Base-by-base conservation (phyloP, 2,329 filamentous ascomycete species). In the Penicillium thymicola region DNA sequence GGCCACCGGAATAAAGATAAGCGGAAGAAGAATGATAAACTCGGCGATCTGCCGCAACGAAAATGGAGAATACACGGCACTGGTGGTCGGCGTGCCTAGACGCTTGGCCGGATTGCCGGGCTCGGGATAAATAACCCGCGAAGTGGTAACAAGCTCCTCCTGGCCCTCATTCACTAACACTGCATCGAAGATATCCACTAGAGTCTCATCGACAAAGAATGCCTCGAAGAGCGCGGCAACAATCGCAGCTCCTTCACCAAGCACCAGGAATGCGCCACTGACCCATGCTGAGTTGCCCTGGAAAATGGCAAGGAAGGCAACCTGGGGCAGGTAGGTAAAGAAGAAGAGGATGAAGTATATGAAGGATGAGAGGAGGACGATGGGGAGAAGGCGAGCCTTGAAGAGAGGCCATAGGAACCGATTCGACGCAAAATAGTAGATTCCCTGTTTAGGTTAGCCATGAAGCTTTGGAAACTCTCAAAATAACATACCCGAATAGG, bases 41-140 rank as follows among this genome's bases (percentile, higher is more conserved):
- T 97, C 93, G 60, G 90, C 70, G 55, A 96, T 94, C 73, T 97
- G 93, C n/a, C 90, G 84, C 52, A 96, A 78, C 54, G 90, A 96
- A 80, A 95, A 97, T 0, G 93, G 93, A 9, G 89, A 87, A 74
- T 94, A 97, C 18, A 90, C 82, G 0, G 91, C 89, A 1, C 85
- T 81, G 23, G 79, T 85, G 0, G 88, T 92, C 0, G 92, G 90
- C 63, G 90, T 92, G 28, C 92, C 93, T 0, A 97, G 85, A 74
- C 88, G 87, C 70, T 88, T 88, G 47, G 94, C 86, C 0, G 91
- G 84, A 65, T 88, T 86, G 46, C 87, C 84, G 1, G 85, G 85
- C 58, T 92, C 87, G 25, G 77, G 77, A 69, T 84, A 87, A 67
- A 87, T 79, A 58, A 89, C 76, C 73, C 90, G 78, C 64, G 89